Evolutionary conservation across 2,329 filamentous ascomycete genomes (phyloP), one percentile per base, ranked within the genome.

Genomic region (Ceratocystis eucalypticola): DNA sequence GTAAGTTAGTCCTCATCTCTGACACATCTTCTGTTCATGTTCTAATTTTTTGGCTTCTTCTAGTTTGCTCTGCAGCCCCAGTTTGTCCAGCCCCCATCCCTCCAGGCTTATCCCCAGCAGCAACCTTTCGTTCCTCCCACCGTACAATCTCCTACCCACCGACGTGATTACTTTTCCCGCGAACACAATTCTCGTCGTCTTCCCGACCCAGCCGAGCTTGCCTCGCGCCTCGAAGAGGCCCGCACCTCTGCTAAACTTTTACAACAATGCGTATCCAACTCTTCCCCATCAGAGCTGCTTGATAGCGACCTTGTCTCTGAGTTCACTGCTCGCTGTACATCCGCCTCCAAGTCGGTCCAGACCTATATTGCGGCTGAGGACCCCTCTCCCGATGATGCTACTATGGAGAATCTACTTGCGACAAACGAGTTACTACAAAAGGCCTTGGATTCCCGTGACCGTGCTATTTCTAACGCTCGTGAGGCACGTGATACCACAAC

Each of bases 331-430:
- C 87, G 94, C 28, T 97, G 93, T 73, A 85, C 87, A 69, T 83
- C 85, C 66, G 93, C 93, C 3, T 87, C 89, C 64, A 83, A 87
- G 65, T 90, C 88, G 72, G 85, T 97, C 71, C 91, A 96, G 72
- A 80, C 81, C 41, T 97, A 95, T 76, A 96, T 97, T 80, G 81
- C 86, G 53, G 84, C 86, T 61, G 86, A 88, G 66, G 83, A 90
- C 73, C 92, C 93, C 0, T 74, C 84, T 0, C 92, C 93, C 0
- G 94, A 97, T 74, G 93, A 96, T 72, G 88, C 96, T 70, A 97
- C 93, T 0, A 91, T 97, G 83, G 86, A 94, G 73, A 92, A 86
- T 15, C 79, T 99, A 69, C 96, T 99, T 72, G 91, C 96, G 75
- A 94, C 91, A 15, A 96, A 96, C 74, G 94, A 97, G 75, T 88